These are phyloP conservation scores for Sanghuangporus weigelae DNA, from an alignment of 1,284 basidiomycete species.

Conservation along the genomic window DNA sequence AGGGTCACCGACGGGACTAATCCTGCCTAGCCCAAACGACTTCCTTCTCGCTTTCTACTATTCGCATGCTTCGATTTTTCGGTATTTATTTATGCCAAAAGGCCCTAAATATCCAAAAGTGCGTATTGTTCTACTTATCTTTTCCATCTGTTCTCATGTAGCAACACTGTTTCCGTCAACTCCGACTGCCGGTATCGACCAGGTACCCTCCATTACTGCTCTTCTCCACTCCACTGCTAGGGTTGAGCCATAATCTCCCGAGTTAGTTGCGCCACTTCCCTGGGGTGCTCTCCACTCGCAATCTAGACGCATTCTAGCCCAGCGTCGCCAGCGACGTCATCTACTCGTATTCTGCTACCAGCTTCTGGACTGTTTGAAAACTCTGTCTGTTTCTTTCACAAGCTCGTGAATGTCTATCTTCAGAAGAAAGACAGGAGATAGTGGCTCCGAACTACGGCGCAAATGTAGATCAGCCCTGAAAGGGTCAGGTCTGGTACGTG, in stretches of 20 bases:
- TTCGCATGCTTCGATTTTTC: neutral
- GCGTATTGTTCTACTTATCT: neutral
- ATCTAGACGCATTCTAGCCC: neutral
- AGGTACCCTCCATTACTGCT: neutral
- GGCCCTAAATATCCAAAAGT: neutral
- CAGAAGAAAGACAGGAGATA: neutral
- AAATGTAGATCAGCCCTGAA: neutral
- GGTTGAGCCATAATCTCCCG: neutral
- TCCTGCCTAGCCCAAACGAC: too few relatives aligned
- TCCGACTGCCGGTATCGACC: neutral
- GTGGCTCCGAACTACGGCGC: neutral
- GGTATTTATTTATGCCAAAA: neutral
- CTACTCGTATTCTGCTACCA: neutral
- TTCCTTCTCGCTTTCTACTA: neutral
- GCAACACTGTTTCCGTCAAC: neutral
- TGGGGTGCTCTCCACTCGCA: neutral
- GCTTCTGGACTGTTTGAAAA: neutral
- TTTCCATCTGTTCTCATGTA: neutral
- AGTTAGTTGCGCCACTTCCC: neutral
- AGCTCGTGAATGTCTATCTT: neutral
- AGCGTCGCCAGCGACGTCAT: neutral
- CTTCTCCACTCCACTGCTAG: neutral
- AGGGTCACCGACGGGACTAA: too few relatives aligned
- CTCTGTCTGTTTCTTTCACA: neutral
- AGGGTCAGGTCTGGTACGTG: neutral